phyloP scores from a whole-genome alignment of 331 rosid genomes.

The Rosa hybrid region DNA sequence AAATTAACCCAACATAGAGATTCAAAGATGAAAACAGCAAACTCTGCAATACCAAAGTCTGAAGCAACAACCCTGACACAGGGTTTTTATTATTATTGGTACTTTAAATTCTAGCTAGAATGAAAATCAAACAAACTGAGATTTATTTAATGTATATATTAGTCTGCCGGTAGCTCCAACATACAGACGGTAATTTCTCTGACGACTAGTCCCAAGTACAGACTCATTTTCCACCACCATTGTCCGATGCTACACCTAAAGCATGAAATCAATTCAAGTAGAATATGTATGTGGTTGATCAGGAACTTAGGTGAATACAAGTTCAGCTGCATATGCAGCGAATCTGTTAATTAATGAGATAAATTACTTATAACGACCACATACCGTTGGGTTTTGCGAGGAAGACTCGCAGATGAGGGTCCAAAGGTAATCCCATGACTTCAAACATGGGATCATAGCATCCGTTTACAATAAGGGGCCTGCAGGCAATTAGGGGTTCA shows the following conservation, averaged over 20 bases:
- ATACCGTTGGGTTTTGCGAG: neutral
- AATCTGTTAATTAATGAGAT: too few relatives aligned
- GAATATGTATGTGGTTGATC: too few relatives aligned
- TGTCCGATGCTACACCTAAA: too few relatives aligned
- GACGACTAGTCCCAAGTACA: too few relatives aligned
- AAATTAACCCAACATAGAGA: too few relatives aligned
- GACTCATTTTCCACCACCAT: too few relatives aligned
- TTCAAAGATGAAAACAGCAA: neutral
- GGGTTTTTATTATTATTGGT: neutral
- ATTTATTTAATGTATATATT: too few relatives aligned
- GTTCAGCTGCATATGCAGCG: too few relatives aligned
- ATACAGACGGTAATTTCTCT: too few relatives aligned
- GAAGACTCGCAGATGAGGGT: conserved; percentile 45
- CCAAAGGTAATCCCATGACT: conserved; percentile 43
- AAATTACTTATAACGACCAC: neutral
- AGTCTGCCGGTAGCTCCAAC: neutral
- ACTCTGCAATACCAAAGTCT: neutral
- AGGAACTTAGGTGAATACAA: too few relatives aligned
- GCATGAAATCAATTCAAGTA: too few relatives aligned
- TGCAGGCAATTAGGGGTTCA: neutral
- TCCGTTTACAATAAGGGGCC: neutral
- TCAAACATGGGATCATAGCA: conserved; percentile 32
- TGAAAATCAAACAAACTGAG: neutral
- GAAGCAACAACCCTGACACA: neutral
- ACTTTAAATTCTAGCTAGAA: neutral